Percentiles rank a stretch among this genome's conserved stretches.
These are phyloP conservation scores for Suillus cothurnatus DNA, from an alignment of 768 basidiomycete genomes.

Conservation along the genomic window DNA sequence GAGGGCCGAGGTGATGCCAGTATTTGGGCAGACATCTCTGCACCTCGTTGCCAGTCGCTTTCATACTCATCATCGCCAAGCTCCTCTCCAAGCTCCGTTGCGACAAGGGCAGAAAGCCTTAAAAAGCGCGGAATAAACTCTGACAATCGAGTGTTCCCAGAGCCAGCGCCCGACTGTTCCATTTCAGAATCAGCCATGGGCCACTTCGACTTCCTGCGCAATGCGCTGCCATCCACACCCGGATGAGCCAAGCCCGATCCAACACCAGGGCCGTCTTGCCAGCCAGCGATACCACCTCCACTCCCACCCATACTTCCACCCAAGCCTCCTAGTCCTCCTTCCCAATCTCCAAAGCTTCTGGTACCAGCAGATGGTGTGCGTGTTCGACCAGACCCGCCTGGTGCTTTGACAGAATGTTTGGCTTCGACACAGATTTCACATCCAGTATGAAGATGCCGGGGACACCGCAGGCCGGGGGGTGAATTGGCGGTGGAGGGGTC, in stretches of 20 bases:
- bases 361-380: slow-evolving; percentile 12
- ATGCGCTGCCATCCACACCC: slow-evolving; percentile 54
- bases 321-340: slow-evolving; percentile 24
- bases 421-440: slow-evolving; percentile 81
- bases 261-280: slow-evolving; percentile 75
- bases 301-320: slow-evolving; percentile 31
- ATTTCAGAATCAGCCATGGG: slow-evolving; percentile 23
- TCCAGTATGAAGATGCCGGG: slow-evolving; percentile 69
- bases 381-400: slow-evolving; percentile 27
- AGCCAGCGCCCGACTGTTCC: slow-evolving; percentile 37
- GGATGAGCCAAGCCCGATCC: slow-evolving; percentile 68
- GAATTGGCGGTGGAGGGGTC: slow-evolving; percentile 64
- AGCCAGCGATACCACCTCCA: slow-evolving; percentile 62
- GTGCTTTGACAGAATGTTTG: slow-evolving; percentile 35
- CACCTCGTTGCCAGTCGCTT: slow-evolving; percentile 30
- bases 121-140: slow-evolving; percentile 74
- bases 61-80: slow-evolving; percentile 56
- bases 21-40: slow-evolving; percentile 14
- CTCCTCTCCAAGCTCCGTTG: slow-evolving; percentile 76
- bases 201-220: slow-evolving; percentile 51
- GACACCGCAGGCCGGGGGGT: slow-evolving; percentile 65
- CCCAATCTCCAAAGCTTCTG: slow-evolving; percentile 22
- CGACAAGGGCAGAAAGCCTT: slow-evolving; percentile 75
- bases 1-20: slow-evolving; percentile 18
- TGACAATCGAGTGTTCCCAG: slow-evolving; percentile 64